These are phyloP conservation scores for Pseudevernia furfuracea DNA, from an alignment of 495 filamentous ascomycete species.

Conservation along the genomic window DNA sequence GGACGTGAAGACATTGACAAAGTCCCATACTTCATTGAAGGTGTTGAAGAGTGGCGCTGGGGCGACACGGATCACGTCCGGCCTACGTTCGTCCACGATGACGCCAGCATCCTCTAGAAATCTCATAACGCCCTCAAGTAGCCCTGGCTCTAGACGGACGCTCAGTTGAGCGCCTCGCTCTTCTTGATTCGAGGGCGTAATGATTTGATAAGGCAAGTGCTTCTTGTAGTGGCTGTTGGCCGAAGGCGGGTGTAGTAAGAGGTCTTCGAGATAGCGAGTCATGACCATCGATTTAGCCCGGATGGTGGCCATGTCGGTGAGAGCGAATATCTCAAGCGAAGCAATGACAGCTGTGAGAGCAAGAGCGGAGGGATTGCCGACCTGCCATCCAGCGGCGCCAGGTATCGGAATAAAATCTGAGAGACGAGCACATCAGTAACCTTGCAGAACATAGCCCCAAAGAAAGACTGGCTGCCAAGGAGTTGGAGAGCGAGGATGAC, in stretches of 20 bases:
- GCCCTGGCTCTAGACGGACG: slow-evolving; percentile 54
- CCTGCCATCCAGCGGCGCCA: slow-evolving; percentile 55
- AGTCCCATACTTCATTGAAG: slow-evolving; percentile 70
- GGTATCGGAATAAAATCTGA: slow-evolving; percentile 61
- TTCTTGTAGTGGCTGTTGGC: slow-evolving; percentile 34
- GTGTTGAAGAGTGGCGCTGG: slow-evolving; percentile 87
- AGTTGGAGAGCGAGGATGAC: slow-evolving; percentile 16
- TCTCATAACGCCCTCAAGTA: slow-evolving; percentile 63
- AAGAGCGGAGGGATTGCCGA: slow-evolving; percentile 55
- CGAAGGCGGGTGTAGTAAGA: slow-evolving; percentile 45
- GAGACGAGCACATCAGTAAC: slow-evolving; percentile 15
- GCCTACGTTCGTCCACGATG: slow-evolving; percentile 81
- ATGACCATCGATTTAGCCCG: slow-evolving; percentile 66
- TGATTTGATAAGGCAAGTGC: slow-evolving; percentile 56
- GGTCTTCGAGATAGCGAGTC: slow-evolving; percentile 72
- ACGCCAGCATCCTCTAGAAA: slow-evolving; percentile 61
- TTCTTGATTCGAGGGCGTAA: slow-evolving; percentile 67
- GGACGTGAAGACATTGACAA: slow-evolving; percentile 54
- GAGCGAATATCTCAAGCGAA: slow-evolving; percentile 69
- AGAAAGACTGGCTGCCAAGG: neutral
- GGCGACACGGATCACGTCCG: slow-evolving; percentile 86
- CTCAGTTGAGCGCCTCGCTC: slow-evolving; percentile 85
- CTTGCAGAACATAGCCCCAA: neutral
- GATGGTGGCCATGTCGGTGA: slow-evolving; percentile 61
- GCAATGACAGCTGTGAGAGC: slow-evolving; percentile 62